These are phyloP conservation scores for Elongisporangium prolatum DNA, from an alignment of 352 stramenopile genomes.

Conservation along the genomic window DNA sequence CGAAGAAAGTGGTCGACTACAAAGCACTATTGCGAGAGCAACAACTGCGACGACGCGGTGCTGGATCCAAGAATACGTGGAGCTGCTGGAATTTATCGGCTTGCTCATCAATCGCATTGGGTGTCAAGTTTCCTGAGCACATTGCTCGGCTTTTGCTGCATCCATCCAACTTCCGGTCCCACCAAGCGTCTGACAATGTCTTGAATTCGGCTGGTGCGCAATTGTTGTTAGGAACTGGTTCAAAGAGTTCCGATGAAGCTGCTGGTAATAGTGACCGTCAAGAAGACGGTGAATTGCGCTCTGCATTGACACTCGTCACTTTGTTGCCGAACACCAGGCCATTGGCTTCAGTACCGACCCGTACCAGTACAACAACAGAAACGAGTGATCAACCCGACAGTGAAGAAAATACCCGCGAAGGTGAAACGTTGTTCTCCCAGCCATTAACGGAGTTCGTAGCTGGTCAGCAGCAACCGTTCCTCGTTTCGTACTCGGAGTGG, in stretches of 20 bases:
- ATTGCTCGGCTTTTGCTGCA: constrained; percentile 71
- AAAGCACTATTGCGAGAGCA: constrained; percentile 92
- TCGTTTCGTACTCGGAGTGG: constrained; percentile 67
- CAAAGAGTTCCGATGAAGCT: constrained; percentile 7
- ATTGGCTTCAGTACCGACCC: neutral
- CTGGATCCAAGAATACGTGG: constrained; percentile 86
- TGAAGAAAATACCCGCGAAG: neutral
- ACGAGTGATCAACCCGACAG: neutral
- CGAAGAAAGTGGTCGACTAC: constrained; percentile 97
- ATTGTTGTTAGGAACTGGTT: constrained; percentile 26
- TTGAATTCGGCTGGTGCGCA: constrained; percentile 70
- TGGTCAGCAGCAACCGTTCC: constrained; percentile 73
- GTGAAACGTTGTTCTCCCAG: constrained; percentile 46
- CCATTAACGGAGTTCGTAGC: constrained; percentile 51
- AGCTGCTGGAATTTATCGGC: constrained; percentile 86
- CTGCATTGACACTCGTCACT: neutral
- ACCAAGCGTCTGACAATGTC: constrained; percentile 84
- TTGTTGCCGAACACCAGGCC: neutral
- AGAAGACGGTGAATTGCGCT: neutral
- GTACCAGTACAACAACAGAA: neutral
- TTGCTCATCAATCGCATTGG: constrained; percentile 75
- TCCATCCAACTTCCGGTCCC: constrained; percentile 78
- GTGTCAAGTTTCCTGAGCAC: constrained; percentile 71
- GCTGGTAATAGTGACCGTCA: neutral
- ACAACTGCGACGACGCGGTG: constrained; percentile 74